These are phyloP conservation scores for Polyporus tsugae DNA, from an alignment of 1,284 basidiomycete genomes.

Conservation along the genomic window DNA sequence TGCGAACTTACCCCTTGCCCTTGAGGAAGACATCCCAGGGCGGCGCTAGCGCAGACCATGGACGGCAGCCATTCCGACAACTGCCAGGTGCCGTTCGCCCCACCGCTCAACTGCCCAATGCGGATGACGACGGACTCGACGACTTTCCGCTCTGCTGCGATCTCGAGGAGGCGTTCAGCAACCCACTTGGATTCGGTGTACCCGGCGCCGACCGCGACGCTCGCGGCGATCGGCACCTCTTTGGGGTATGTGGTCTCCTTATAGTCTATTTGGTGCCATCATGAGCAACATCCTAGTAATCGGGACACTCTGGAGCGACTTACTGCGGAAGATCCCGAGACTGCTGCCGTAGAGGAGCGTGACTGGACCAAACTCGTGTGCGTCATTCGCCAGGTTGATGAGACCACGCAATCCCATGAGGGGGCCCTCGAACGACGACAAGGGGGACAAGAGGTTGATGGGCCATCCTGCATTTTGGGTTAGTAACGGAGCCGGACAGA, in stretches of 20 bases:
- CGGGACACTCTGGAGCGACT: too few species aligned
- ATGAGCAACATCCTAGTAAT: too few species aligned
- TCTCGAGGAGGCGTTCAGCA: slow-evolving; percentile 40
- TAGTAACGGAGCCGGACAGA: too few species aligned
- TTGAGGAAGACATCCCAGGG: slow-evolving; percentile 22
- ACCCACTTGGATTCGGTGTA: slow-evolving; percentile 49
- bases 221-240: slow-evolving; percentile 28
- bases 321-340: too few species aligned
- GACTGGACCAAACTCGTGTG: too few species aligned
- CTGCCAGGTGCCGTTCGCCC: slow-evolving; percentile 41
- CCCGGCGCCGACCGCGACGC: slow-evolving; percentile 37
- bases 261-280: not conserved
- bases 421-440: too few species aligned
- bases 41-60: slow-evolving; percentile 33
- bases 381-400: too few species aligned
- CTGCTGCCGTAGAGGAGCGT: too few species aligned
- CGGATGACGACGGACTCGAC: slow-evolving; percentile 39
- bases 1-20: slow-evolving; percentile 20
- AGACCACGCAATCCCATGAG: too few species aligned
- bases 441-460: too few species aligned
- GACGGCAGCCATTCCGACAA: slow-evolving; percentile 42
- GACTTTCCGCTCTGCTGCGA: slow-evolving; percentile 33
- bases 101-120: slow-evolving; percentile 43
- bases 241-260: slow-evolving; percentile 6
- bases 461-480: too few species aligned